Evolutionary conservation across 164 flowering plant species (phyloP), one percentile per base, ranked within the genome.

Genomic region (Stephania yunnanensis): DNA sequence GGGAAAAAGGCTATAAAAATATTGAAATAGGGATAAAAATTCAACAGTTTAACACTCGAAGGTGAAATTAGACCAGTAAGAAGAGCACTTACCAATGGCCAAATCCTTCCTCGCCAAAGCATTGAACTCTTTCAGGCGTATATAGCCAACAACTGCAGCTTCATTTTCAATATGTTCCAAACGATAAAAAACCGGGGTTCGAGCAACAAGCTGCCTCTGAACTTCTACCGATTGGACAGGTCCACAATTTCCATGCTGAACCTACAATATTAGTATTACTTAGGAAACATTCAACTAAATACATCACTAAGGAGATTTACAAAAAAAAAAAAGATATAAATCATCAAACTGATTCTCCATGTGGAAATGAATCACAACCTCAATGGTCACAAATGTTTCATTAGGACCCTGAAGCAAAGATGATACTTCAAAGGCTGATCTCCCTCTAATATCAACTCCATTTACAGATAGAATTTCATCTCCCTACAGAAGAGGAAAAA

Each of bases 51-150:
- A 50, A 65, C 13, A 76, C 19, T 55, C 70, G 61, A 10, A 52
- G 3, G 42, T 10, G 44, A 52, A 68, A 42, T 69, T 64, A 73
- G 22, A 9, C 8, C 42, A 13, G 68, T 12, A 69, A 74, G 53
- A 74, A 63, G 69, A 74, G 75, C 46, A 76, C 48, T 20, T 86
- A 95, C 99, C 99, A 70, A 73, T 92, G 46, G 88, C 88, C 85
- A 95, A 78, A 86, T 95, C 97, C 84, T 93, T 95, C 87, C 86
- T 93, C 67, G 99, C 99, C 85, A 95, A 80, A 70, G 96, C 97
- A 90, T 95, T 95, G 84, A 95, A 95, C 90, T 95, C 99, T 85
- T 95, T 95, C 19, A 95, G 80, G 72, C 90, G 96, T 52, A 92
- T 81, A 81, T 95, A 95, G 65, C 99, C 98, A 85, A 92, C 90